Base-by-base conservation (phyloP, 208 protist genomes). In the Endotrypanum monterogeii region DNA sequence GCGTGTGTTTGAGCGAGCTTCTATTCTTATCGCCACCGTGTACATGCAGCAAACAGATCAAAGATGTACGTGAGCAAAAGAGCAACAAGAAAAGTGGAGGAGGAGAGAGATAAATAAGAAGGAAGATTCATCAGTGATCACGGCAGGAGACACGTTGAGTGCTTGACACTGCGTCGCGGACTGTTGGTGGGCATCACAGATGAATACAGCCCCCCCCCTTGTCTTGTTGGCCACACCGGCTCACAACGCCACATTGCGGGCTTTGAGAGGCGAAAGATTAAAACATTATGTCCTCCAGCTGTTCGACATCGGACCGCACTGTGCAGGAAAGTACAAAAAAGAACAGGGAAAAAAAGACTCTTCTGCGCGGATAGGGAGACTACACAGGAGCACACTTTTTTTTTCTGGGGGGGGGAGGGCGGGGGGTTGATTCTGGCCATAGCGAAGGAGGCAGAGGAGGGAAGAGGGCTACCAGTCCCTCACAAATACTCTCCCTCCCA, bases 61-160 rank as follows among this genome's bases (percentile, higher is more conserved):
- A 14, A 20, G 52, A 20, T 25, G 6, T 7, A 23, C 52, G 56
- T 44, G 23, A 54, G 44, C 7, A 78, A 73, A 73, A 69, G 57
- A 30, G 66, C 30, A 61, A 28, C 6, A 9, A 25, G 52, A 25
- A 23, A 23, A 56, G 18, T 25, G 18, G 7, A 23, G 44, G 8
- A 46, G 58, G 20, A 28, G 51, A 71, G 39, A 60, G 67, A 52
- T 37, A 35, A 23, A 7, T 14, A 56, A 56, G n/a, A 9, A 23
- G 52, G 16, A 23, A 56, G 52, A 54, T 11, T 35, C 9, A 68
- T 25, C 51, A n/a, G 25, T 63, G 28, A 16, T 14, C 20, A 8
- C 54, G 23, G 65, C 25, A 65, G 20, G 32, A 79, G 30, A n/a
- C 20, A 20, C 23, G 2, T 25, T 28, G 16, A 30, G 18, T 25